Conservation (phyloP, 345 rosid genomes). For the Populus davidiana region DNA sequence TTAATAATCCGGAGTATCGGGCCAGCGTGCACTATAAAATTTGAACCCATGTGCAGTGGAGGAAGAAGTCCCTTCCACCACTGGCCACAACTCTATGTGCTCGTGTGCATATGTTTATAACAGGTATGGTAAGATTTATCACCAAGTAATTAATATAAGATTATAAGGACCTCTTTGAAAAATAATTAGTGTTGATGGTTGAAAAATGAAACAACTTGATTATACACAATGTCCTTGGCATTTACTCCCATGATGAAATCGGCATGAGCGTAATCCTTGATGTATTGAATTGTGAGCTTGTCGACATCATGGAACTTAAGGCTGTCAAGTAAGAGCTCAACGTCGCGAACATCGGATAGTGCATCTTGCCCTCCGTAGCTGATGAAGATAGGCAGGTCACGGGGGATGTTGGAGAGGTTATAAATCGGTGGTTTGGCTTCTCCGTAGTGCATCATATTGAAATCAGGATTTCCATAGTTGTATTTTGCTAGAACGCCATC, state of each 20-base stretch:
- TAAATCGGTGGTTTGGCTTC: slow-evolving; percentile 58
- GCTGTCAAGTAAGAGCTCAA: slow-evolving; percentile 48
- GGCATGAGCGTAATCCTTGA: slow-evolving; percentile 70
- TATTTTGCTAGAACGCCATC: slow-evolving; percentile 57
- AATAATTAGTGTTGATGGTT: slow-evolving; percentile 26
- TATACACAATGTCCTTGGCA: slow-evolving; percentile 79
- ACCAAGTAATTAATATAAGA: too few relatives aligned
- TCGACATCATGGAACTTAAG: slow-evolving; percentile 62
- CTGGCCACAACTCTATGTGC: too few relatives aligned
- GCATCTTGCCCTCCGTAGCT: slow-evolving; percentile 75
- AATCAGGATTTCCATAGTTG: slow-evolving; percentile 55
- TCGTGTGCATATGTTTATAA: too few relatives aligned
- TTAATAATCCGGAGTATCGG: too few relatives aligned
- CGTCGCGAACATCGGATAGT: slow-evolving; percentile 64
- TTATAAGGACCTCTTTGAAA: too few relatives aligned
- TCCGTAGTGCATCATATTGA: slow-evolving; percentile 62
- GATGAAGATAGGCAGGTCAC: slow-evolving; percentile 59
- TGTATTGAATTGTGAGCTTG: slow-evolving; percentile 58
- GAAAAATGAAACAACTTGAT: slow-evolving; percentile 55
- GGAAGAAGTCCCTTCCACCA: too few relatives aligned
- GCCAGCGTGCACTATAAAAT: too few relatives aligned
- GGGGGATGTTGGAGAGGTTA: slow-evolving; percentile 75
- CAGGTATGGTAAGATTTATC: neutral
- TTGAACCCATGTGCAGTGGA: too few relatives aligned
- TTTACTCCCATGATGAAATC: slow-evolving; percentile 84